Conservation (phyloP, 495 filamentous ascomycete genomes). For the Penicillium paxilli region DNA sequence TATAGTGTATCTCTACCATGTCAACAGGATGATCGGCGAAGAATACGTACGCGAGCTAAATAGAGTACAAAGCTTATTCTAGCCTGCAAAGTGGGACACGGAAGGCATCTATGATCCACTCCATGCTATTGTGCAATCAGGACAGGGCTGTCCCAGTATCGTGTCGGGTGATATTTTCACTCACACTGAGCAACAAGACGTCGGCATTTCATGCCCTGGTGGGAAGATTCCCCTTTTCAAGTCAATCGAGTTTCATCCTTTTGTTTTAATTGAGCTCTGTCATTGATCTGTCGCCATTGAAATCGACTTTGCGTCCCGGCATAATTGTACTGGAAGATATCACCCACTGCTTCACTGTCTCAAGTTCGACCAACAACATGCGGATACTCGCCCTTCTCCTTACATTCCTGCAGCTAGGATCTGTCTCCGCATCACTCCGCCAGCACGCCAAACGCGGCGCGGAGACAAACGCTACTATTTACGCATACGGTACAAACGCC, state of each 20-base stretch:
- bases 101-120: not conserved
- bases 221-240: too few relatives aligned
- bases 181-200: too few relatives aligned
- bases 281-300: too few relatives aligned
- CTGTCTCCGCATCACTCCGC: not conserved
- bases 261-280: too few relatives aligned
- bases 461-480: slow-evolving; percentile 15
- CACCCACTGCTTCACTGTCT: not conserved
- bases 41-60: not conserved
- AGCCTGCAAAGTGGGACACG: not conserved
- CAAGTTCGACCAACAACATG: not conserved
- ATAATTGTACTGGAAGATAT: too few relatives aligned
- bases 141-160: too few relatives aligned
- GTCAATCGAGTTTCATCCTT: too few relatives aligned
- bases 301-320: too few relatives aligned
- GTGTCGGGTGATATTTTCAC: too few relatives aligned
- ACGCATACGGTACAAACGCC: slow-evolving; percentile 14
- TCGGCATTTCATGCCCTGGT: too few relatives aligned
- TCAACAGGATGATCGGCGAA: not conserved
- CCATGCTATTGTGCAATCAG: not conserved
- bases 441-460: slow-evolving; percentile 13
- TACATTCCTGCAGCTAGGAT: not conserved
- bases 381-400: not conserved
- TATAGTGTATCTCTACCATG: not conserved
- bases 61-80: not conserved